Evolutionary conservation across 2,329 filamentous ascomycete genomes (phyloP), one percentile per base, ranked within the genome.

Genomic region (Colletotrichum phormii): DNA sequence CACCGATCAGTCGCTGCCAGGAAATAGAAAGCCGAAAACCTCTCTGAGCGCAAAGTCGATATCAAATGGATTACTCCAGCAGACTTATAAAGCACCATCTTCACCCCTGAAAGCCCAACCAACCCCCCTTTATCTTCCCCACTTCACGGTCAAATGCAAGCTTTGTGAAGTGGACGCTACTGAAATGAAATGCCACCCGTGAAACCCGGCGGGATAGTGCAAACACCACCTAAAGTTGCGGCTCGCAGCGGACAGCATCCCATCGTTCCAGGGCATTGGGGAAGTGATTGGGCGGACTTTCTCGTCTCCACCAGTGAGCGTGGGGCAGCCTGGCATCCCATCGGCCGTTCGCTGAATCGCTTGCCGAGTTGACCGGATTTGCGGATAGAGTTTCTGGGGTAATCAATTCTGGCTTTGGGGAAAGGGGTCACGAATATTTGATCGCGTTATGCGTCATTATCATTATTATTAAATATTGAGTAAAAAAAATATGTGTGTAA

Each of bases 231-330:
- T 13, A 15, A 8, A 53, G 26, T 62, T 37, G 22, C n/a, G 13
- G 64, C 5, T 53, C 24, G 26, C 46, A n/a, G 64, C 57, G 8
- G 22, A 57, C 22, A 12, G 12, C 31, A 29, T 6, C 3, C 3
- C 13, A 31, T 42, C 4, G 6, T 22, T 22, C 53, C 42, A 42
- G 37, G 29, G 22, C 12, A 22, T 1, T 53, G 7, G 24, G 37
- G 4, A 22, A n/a, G 18, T 31, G 5, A 24, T 18, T 54, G 1
- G 11, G 53, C 64, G 69, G 69, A 42, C n/a, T 51, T 67, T 51
- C 26, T 58, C 24, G 3, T 33, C 22, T 68, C 69, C 69, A 68
- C 69, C 64, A 72, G 58, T 68, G 6, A 51, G 37, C 33, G 22
- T 24, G 18, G 18, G 42, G 15, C 3, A 22, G 42, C 42, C 42